Conservation (phyloP, 352 stramenopile genomes). For the Pythium utonaiense region DNA sequence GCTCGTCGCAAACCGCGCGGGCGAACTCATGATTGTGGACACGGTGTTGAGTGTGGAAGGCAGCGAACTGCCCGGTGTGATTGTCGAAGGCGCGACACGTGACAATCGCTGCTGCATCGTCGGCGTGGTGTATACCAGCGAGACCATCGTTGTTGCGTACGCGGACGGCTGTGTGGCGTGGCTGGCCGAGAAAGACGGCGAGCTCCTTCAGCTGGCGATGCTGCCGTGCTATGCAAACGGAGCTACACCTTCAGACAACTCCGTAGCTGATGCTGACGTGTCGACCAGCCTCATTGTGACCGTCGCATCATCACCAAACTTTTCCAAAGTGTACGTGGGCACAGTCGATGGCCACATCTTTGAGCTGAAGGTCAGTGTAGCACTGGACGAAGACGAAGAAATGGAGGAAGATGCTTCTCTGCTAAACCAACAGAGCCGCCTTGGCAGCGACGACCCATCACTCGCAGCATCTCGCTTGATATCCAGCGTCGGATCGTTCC, state of each 20-base stretch:
- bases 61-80: slow-evolving; percentile 21
- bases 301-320: slow-evolving; percentile 47
- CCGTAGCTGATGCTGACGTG: background rate
- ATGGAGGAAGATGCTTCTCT: slow-evolving; percentile 26
- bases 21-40: slow-evolving; percentile 59
- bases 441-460: slow-evolving; percentile 6
- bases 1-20: slow-evolving; percentile 45
- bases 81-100: slow-evolving; percentile 32
- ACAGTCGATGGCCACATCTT: slow-evolving; percentile 55
- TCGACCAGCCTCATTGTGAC: slow-evolving; percentile 26
- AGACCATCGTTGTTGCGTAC: slow-evolving; percentile 51
- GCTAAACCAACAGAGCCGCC: background rate
- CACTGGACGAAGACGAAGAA: slow-evolving; percentile 58
- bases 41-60: slow-evolving; percentile 20
- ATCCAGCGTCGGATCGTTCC: slow-evolving; percentile 43
- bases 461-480: slow-evolving; percentile 33
- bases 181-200: slow-evolving; percentile 41
- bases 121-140: slow-evolving; percentile 46
- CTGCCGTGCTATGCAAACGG: slow-evolving; percentile 22
- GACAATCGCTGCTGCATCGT: slow-evolving; percentile 36
- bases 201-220: slow-evolving; percentile 33
- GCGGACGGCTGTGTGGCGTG: slow-evolving; percentile 44
- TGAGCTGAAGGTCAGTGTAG: slow-evolving; percentile 52
- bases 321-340: slow-evolving; percentile 56
- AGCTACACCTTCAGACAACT: background rate